These are phyloP conservation scores for Phylloporus rhodoxanthus DNA, from an alignment of 768 basidiomycete genomes.

Conservation along the genomic window DNA sequence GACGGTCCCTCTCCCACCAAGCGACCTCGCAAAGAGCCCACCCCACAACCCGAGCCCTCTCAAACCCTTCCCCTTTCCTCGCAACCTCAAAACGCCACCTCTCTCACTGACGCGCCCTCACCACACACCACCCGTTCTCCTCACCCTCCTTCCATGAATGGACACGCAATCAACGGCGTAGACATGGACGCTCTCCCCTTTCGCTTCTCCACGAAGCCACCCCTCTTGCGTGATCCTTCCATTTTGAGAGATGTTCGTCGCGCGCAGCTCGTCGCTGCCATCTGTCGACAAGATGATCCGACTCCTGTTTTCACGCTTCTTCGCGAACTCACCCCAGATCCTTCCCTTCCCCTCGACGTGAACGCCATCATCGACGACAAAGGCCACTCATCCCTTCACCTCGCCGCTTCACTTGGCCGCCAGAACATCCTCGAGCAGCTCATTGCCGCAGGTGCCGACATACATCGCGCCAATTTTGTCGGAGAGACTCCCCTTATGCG, in stretches of 20 bases:
- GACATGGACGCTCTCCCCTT: constrained; percentile 43
- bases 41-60: constrained; percentile 31
- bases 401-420: constrained; percentile 83
- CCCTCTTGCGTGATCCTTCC: constrained; percentile 48
- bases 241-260: constrained; percentile 49
- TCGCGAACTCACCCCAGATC: constrained; percentile 52
- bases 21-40: constrained; percentile 56
- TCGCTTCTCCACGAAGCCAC: constrained; percentile 67
- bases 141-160: constrained; percentile 42
- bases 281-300: constrained; percentile 69
- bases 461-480: constrained; percentile 84
- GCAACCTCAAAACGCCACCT: constrained; percentile 28
- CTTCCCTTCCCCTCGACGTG: constrained; percentile 44
- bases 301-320: constrained; percentile 54
- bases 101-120: constrained; percentile 28
- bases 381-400: constrained; percentile 89
- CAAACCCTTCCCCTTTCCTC: constrained; percentile 15
- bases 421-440: constrained; percentile 63
- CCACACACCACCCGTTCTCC: constrained; percentile 42
- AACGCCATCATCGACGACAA: constrained; percentile 91
- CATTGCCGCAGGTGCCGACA: constrained; percentile 74
- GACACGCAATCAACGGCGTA: constrained; percentile 35
- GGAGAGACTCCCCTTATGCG: constrained; percentile 95
- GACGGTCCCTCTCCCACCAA: constrained; percentile 69
- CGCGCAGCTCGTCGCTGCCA: constrained; percentile 56